Evolutionary conservation across 768 basidiomycete genomes (phyloP), one percentile per base, ranked within the genome.

Genomic region (Pleurotus ostreatus): DNA sequence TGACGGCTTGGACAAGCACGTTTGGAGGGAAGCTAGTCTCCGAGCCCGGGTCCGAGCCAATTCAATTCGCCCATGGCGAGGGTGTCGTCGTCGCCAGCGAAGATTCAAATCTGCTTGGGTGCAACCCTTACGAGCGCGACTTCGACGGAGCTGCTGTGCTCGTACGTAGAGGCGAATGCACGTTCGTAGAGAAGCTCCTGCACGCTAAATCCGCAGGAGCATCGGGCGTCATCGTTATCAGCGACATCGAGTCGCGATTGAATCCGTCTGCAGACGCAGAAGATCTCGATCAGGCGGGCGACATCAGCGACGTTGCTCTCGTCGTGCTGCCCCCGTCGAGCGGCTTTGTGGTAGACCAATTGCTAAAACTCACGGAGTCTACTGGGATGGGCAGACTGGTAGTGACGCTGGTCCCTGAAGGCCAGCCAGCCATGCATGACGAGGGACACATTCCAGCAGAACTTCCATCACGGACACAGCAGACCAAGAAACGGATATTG

Each of bases 171-270:
- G 96, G 96, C 4, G 81, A 77, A 4, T 98, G 96, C 69, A 88
- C 93, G 7, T 98, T 98, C 71, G 70, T 92, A 12, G 81, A 91
- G 61, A 99, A 99, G 71, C 76, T 95, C 13, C 49, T 83, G 11
- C 60, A 77, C 45, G 94, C 94, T 4, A 78, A 79, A 15, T 71
- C 76, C 7, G 89, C 86, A 1, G 87, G 83, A 1, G 92, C 93
- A 4, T 79, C 79, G 0, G 95, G 92, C 1, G 82, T 94, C 7
- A 70, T 98, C 12, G 84, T 96, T 43, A 71, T 89, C 64, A 86
- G 82, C 65, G 75, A 85, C 56, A 78, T 84, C 25, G 84, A 90
- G 18, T 45, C 59, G 5, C 64, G 69, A 12, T 76, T 92, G 44
- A 89, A 86, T 63, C 90, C 91, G 18, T 84, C 87, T 2, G 83